phyloP scores from a whole-genome alignment of 108 stramenopile genomes.

The Parmales sp. region DNA sequence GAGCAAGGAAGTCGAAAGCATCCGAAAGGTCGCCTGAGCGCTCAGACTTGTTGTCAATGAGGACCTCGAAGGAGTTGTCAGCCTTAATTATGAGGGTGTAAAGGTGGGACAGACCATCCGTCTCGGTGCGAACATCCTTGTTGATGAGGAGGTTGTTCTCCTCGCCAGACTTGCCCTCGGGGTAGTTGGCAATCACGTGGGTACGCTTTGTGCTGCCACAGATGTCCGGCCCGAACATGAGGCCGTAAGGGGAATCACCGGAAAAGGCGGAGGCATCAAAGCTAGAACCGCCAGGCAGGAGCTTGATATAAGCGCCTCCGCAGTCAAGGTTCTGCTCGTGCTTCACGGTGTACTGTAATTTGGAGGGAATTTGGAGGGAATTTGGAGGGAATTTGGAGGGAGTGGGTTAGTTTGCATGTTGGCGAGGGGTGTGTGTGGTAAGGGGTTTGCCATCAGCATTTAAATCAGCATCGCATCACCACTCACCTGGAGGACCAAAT shows the following conservation, averaged over 20 bases:
- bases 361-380: too few species aligned
- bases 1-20: constrained; percentile 82
- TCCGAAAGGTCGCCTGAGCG: constrained; percentile 83
- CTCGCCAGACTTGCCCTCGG: constrained; percentile 50
- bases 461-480: too few species aligned
- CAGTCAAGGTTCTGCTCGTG: constrained; percentile 96
- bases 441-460: too few species aligned
- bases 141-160: constrained; percentile 91
- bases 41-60: constrained; percentile 90
- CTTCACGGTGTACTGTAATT: constrained; percentile 93
- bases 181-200: constrained; percentile 94
- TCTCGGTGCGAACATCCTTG: constrained; percentile 75
- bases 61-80: constrained; percentile 95
- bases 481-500: constrained; percentile 88
- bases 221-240: constrained; percentile 99
- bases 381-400: too few species aligned
- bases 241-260: constrained; percentile 90
- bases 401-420: too few species aligned
- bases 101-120: constrained; percentile 80
- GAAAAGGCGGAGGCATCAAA: constrained; percentile 80
- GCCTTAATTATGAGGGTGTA: constrained; percentile 90
- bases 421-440: too few species aligned
- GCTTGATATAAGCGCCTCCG: constrained; percentile 99
- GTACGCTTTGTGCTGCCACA: constrained; percentile 90
- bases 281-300: constrained; percentile 61